Evolutionary conservation across 768 basidiomycete genomes (phyloP), one percentile per base, ranked within the genome.

Genomic region (Tremella mesenterica): DNA sequence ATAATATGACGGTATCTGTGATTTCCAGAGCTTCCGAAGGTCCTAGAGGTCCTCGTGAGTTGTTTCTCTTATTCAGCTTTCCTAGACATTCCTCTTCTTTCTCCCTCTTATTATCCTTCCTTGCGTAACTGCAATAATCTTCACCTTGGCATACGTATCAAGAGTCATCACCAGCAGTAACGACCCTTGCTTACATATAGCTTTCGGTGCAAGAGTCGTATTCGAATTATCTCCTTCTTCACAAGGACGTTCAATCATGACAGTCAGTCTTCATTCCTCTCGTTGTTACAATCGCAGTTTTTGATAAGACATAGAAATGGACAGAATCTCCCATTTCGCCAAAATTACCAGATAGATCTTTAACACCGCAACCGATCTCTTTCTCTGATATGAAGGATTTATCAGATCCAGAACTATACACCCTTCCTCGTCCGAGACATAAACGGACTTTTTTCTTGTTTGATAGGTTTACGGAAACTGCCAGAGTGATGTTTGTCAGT

Each of bases 401-500:
- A n/a, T 43, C 56, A 18, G 39, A 51, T 1, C 8, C 44, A 5
- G 52, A 54, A 25, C 26, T 51, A 14, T 48, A 52, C n/a, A 54
- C 56, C 55, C 52, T 44, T 9, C 38, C 41, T 28, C 52, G 44
- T 9, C 53, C 55, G 13, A 45, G 55, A 23, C 63, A 45, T 9
- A 31, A 55, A 4, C 48, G 69, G 21, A 65, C 63, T 9, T 65
- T 61, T 36, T 61, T 67, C 54, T 50, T 67, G n/a, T n/a, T 70
- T 12, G 64, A 70, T 45, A 36, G 69, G 23, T 70, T 70, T 43
- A 68, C 63, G 2, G 61, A 65, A 26, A 61, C 64, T 4, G 47
- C 46, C 23, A 41, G 57, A 13, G 55, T 70, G 12, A 60, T 62
- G 20, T 67, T 57, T 47, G 58, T 56, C 31, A 67, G 60, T 36